Base-by-base conservation (phyloP, 139 green algal genomes). In the Closterium sp. region DNA sequence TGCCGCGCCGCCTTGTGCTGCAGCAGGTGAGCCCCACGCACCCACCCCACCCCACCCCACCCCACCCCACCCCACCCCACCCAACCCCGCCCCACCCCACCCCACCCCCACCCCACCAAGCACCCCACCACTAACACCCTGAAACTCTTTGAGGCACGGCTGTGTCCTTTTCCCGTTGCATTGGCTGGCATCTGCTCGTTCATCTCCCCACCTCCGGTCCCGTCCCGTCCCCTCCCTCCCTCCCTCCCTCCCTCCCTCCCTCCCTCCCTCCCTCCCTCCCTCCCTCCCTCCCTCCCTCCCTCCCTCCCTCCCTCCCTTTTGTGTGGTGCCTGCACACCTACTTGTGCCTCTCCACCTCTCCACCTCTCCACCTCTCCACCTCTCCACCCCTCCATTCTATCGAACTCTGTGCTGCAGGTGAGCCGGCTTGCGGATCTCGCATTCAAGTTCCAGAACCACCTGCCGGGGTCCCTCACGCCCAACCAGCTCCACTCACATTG, bases 1-100 rank as follows among this genome's bases (percentile, higher is more conserved):
- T 96, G 27, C 93, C 94, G 7, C 93, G 95, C 30, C 89, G 91
- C 88, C 87, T 93, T 5, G 88, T 93, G n/a, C 38, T 92, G 90
- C 90, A 92, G 42, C 90, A 92, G 90, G 90, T 86, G 62, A 24
- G 19, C 9, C 62, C 50, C 19, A 79, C 10, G n/a, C n/a, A n/a
- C 10, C 45, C 45, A 22, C 38, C 38, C 38, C 11, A 70, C 11
- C 62, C 62, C 62, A 27, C 17, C 17, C 17, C 19, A 79, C 10
- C 10, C 45, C 45, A 22, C 38, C 38, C 38, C 11, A 70, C 11
- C 62, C 62, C 62, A 27, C 17, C 17, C 17, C 62, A 22, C 17
- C 62, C 62, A 22, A 2, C 62, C 42, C 7, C 7, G 5, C 42
- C 42, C 42, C 42, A 27, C 13, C 62, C 62, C 19, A 79, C 2